Base-by-base conservation (phyloP, 164 flowering plant species). In the Buxus sempervirens region DNA sequence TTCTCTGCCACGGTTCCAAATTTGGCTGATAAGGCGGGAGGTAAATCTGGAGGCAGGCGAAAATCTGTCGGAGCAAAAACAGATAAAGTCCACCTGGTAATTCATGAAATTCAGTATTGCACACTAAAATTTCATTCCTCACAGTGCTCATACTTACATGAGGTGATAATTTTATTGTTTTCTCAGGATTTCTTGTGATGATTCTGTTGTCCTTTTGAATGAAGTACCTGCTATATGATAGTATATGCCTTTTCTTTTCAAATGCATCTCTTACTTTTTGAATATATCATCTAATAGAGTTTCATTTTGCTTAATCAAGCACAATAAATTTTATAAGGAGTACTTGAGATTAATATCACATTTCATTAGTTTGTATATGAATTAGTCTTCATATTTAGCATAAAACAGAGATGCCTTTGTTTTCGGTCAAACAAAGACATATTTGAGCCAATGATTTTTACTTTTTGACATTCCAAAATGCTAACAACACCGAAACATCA, bases 71-170 rank as follows among this genome's bases (percentile, higher is more conserved):
- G 96, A 72, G 75, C 97, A 19, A 95, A 93, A 80, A 22, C 91
- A 58, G 98, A 93, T 28, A 90, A 80, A 85, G 85, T 95, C 36
- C 79, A 82, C 70, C 77, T 95, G 91, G 99, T 95, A 87, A 78
- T 61, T 10, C 51, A 24, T 36, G 8, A 13, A 57, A 60, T 28
- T 49, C 3, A 26, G 16, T 58, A 22, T 9, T 60, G n/a, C 26
- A 1, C 20, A 48, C 7, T 20, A 19, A 73, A 25, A 25, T 58
- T 32, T 74, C 22, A 45, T 28, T 56, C 32, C 41, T 24, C 57
- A 12, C 49, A 26, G 0, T 41, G 3, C 38, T 32, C n/a, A 66
- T 19, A 38, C 22, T 6, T 18, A 6, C 22, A 22, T 25, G 63
- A 54, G 36, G 23, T 42, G 7, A 60, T 58, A 21, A 54, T 27